Base-by-base conservation (phyloP, 2,329 filamentous ascomycete genomes). In the Colletotrichum cordylinicola region DNA sequence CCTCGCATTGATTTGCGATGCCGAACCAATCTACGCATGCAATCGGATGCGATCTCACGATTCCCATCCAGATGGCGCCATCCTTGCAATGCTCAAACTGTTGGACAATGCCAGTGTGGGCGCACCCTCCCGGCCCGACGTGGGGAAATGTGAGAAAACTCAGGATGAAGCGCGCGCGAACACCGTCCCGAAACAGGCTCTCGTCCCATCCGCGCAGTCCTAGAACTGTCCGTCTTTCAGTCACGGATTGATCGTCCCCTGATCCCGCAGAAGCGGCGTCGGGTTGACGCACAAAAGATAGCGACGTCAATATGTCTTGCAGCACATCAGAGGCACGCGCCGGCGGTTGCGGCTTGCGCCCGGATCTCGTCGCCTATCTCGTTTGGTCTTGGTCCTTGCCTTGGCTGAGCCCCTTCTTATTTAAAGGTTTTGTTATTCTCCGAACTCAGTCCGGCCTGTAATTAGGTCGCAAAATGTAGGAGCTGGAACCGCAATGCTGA, bases 341-440 rank as follows among this genome's bases (percentile, higher is more conserved):
- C 68, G 55, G 61, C 62, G 48, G 24, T 72, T 67, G 68, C 61
- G 72, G 68, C 72, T 60, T 72, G 61, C 72, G 62, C 73, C 73
- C 62, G 39, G 62, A 72, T 67, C 55, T 72, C 62, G 33, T 72
- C 73, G 35, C 69, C 56, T 64, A 67, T 75, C 73, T 72, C 18
- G 31, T 56, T 56, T 37, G 39, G 62, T 75, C 61, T 48, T 64
- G 55, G 52, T 64, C n/a, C 16, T 74, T 18, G 33, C n/a, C 52
- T 29, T 60, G 27, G 43, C 67, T 70, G 71, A 70, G 29, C n/a
- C 31, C n/a, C 56, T 37, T 43, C 52, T 33, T 24, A 66, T 64
- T 35, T 31, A 24, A 66, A 35, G 18, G 10, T 10, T 13, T n/a
- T 7, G 7, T 35, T 71, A 39, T 67, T 60, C 52, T 31, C 67